Conservation (phyloP, 176 grass and related monocot genomes). For the Alloteropsis semialata region DNA sequence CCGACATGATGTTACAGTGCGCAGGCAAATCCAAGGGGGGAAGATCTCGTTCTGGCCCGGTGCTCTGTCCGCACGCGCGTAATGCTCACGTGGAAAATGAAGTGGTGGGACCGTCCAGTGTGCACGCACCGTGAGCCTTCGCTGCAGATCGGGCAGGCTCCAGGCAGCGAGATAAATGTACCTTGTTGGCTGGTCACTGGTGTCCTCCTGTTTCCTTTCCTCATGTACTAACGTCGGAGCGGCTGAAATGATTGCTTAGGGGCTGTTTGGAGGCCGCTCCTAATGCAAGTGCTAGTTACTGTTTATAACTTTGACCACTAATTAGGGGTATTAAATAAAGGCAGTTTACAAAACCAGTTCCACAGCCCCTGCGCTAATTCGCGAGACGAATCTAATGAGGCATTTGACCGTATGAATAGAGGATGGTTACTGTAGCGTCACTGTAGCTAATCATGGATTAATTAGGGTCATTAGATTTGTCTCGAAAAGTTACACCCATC, state of each 20-base stretch:
- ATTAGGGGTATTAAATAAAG: too few species aligned
- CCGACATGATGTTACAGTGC: not conserved
- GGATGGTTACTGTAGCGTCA: too few species aligned
- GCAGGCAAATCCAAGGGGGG: not conserved
- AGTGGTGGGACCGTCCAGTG: not conserved
- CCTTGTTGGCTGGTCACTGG: not conserved
- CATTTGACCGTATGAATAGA: too few species aligned
- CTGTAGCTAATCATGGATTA: too few species aligned
- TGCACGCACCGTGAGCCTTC: not conserved
- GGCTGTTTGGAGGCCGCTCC: too few species aligned
- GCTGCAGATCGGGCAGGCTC: not conserved
- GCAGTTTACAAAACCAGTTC: too few species aligned
- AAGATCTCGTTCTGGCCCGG: not conserved
- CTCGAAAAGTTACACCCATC: too few species aligned
- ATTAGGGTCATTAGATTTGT: too few species aligned
- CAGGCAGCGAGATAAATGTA: slow-evolving; percentile 19
- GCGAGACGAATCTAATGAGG: too few species aligned
- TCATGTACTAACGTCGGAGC: not conserved
- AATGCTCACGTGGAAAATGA: not conserved
- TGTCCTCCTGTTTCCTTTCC: not conserved
- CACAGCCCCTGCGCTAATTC: too few species aligned
- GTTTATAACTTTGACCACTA: too few species aligned
- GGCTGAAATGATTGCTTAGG: not conserved
- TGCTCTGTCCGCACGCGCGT: not conserved
- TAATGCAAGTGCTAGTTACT: too few species aligned